Evolutionary conservation across 2,329 filamentous ascomycete species (phyloP).

Genomic region (Talaromyces sp.): DNA sequence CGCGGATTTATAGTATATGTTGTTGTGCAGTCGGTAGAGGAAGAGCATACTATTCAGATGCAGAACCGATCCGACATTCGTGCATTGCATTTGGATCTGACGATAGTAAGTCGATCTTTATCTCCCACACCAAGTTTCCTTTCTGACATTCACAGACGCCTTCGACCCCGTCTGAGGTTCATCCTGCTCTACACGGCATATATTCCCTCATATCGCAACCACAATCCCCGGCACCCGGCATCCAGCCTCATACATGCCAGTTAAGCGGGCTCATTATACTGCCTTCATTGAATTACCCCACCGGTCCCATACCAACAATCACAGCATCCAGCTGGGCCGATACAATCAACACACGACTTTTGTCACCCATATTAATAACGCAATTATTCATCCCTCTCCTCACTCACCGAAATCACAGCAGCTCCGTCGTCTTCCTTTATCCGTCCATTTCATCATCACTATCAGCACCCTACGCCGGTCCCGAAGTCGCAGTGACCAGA

Average conservation of each 20-base stretch:
- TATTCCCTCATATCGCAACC: slow-evolving; percentile 68
- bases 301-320: slow-evolving; percentile 80
- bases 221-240: slow-evolving; percentile 72
- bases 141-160: slow-evolving; percentile 40
- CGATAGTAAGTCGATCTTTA: slow-evolving; percentile 37
- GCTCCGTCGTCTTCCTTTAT: slow-evolving; percentile 46
- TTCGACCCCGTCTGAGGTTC: slow-evolving; percentile 55
- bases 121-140: neutral
- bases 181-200: slow-evolving; percentile 70
- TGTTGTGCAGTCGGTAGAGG: slow-evolving; percentile 51
- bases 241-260: slow-evolving; percentile 71
- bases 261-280: slow-evolving; percentile 81
- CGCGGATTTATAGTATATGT: slow-evolving; percentile 92
- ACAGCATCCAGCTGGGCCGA: slow-evolving; percentile 82
- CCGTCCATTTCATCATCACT: slow-evolving; percentile 48
- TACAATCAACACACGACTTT: slow-evolving; percentile 85
- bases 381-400: slow-evolving; percentile 85
- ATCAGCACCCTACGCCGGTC: slow-evolving; percentile 54
- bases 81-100: slow-evolving; percentile 78
- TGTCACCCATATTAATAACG: slow-evolving; percentile 83
- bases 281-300: slow-evolving; percentile 73
- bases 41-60: slow-evolving; percentile 47
- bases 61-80: slow-evolving; percentile 79
- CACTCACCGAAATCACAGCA: slow-evolving; percentile 57
- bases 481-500: slow-evolving; percentile 81